Evolutionary conservation across 129 eudicot species (phyloP).

Genomic region (Centrapalus pauciflorus): DNA sequence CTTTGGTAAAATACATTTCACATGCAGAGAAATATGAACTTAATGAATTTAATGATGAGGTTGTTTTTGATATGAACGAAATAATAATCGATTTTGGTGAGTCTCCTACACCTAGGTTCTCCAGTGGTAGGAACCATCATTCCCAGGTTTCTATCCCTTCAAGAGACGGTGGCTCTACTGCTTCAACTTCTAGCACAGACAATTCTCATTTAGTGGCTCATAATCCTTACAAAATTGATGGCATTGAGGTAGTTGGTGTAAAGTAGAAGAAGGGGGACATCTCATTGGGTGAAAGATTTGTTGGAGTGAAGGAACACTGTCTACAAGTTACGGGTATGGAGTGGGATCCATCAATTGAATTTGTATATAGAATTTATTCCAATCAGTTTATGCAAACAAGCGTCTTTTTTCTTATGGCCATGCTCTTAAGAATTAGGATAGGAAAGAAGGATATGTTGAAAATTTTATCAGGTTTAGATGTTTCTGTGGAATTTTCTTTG

Average conservation of each 20-base stretch:
- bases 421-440: no score
- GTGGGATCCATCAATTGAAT: conserved; percentile 55
- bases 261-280: conserved; percentile 76
- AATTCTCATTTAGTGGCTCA: conserved; percentile 21
- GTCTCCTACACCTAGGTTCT: conserved; percentile 49
- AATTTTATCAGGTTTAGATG: no score
- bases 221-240: conserved; percentile 53
- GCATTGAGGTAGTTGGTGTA: conserved; percentile 74
- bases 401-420: no score
- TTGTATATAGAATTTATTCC: no score
- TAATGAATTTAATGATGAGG: conserved; percentile 61
- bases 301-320: conserved; percentile 91
- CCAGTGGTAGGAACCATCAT: conserved; percentile 29
- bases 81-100: conserved; percentile 65
- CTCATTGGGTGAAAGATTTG: conserved; percentile 81
- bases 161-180: conserved; percentile 82
- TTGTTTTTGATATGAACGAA: conserved; percentile 91
- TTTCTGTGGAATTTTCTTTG: no score
- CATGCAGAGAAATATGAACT: conserved; percentile 52
- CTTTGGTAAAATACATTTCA: conserved; percentile 1
- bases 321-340: conserved; percentile 61
- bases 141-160: conserved; percentile 48
- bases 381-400: no score
- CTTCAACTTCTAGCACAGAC: conserved; percentile 72
- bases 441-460: no score